phyloP scores from a whole-genome alignment of 306 rosid genomes.

The Alnus glutinosa region DNA sequence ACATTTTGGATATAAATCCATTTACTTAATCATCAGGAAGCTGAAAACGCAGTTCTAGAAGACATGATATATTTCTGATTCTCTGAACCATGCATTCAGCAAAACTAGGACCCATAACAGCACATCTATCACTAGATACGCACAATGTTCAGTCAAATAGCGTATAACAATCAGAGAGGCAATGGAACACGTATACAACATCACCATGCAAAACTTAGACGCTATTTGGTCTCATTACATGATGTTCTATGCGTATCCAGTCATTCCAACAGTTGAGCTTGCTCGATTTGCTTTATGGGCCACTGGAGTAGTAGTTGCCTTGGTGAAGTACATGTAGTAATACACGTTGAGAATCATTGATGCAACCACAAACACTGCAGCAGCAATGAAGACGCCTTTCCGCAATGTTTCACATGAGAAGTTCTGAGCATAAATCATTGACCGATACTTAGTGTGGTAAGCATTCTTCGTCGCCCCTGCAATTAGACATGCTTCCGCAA shows the following conservation, averaged over 20 bases:
- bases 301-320: conserved; percentile 59
- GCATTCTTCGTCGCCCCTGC: conserved; percentile 93
- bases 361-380: conserved; percentile 83
- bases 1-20: background rate
- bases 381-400: conserved; percentile 84
- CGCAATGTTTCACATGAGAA: conserved; percentile 83
- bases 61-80: background rate
- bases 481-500: conserved; percentile 85
- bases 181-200: conserved; percentile 21
- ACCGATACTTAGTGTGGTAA: conserved; percentile 87
- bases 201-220: conserved; percentile 30
- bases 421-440: conserved; percentile 71
- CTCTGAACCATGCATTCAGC: background rate
- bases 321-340: conserved; percentile 90
- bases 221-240: conserved; percentile 12
- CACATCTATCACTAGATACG: conserved; percentile 13
- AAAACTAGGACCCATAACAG: conserved; percentile 1
- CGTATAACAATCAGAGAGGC: conserved; percentile 27
- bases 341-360: conserved; percentile 86
- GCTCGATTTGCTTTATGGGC: conserved; percentile 68
- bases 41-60: background rate
- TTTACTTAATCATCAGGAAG: background rate
- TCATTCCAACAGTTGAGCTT: conserved; percentile 80
- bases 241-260: conserved; percentile 64
- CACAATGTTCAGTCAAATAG: conserved; percentile 9